A percentile compares a stretch with the other conserved stretches of the same genome.
phyloP scores from a whole-genome alignment of 108 stramenopile genomes.

The Conticribra guillardii region DNA sequence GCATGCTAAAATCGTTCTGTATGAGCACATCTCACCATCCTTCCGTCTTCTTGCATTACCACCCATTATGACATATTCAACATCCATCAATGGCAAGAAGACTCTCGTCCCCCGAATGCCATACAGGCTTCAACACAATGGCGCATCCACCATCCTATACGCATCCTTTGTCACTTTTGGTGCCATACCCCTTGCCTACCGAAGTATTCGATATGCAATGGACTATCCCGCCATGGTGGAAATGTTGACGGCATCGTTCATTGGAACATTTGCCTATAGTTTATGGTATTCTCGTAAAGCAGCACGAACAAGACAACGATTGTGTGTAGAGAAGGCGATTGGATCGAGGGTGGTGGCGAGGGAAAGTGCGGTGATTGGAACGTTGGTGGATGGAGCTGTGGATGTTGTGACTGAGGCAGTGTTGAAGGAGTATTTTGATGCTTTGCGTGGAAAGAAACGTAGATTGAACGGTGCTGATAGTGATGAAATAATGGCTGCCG shows the following conservation, averaged over 20 bases:
- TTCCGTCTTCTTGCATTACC: conserved; percentile 10
- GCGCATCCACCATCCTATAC: conserved; percentile 45
- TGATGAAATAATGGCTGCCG: neutral
- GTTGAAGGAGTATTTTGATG: neutral
- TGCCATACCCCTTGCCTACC: conserved; percentile 58
- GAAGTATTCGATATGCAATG: conserved; percentile 42
- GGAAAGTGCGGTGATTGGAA: neutral
- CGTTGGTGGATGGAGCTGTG: conserved; percentile 18
- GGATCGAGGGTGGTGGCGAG: conserved; percentile 12
- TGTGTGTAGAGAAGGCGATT: conserved; percentile 10
- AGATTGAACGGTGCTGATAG: too few relatives aligned
- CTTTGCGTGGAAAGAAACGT: neutral
- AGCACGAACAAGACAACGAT: conserved; percentile 22
- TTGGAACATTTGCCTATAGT: conserved; percentile 46
- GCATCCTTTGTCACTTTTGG: conserved; percentile 46
- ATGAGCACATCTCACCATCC: neutral
- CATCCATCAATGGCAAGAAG: conserved; percentile 7
- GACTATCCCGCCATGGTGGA: conserved; percentile 47
- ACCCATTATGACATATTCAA: neutral
- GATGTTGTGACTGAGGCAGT: neutral
- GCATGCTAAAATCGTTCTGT: neutral
- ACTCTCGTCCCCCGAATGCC: conserved; percentile 18
- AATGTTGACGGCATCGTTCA: conserved; percentile 40
- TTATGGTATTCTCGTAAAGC: conserved; percentile 33
- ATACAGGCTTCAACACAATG: conserved; percentile 37